Base-by-base conservation (phyloP, 169 alveolate genomes). In the Plasmodium vivax region DNA sequence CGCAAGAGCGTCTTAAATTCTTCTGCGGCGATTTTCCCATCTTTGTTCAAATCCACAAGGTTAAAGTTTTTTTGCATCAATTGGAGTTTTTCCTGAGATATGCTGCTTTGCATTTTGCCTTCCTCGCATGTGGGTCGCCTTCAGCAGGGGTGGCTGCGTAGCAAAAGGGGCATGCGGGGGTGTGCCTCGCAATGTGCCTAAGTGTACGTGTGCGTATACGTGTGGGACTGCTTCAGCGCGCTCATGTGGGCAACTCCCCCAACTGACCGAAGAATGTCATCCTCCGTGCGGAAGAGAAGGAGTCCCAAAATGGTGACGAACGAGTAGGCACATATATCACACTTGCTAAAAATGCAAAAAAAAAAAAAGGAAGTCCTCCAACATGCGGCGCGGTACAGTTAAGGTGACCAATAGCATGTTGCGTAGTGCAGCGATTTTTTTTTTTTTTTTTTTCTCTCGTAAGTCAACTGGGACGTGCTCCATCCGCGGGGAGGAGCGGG, bases 51-150 rank as follows among this genome's bases (percentile, higher is more conserved):
- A 82, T 92, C 95, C 72, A 92, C 56, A 36, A 92, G 47, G 34
- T 82, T 73, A 51, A 92, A 92, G 62, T 92, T 92, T 92, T 82
- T 92, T 43, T 82, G 36, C 19, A 92, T 72, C 80, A 92, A 92
- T 32, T 92, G 34, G 14, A 92, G 47, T 68, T 92, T 92, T 41
- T 92, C 83, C 54, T 82, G 81, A 7, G 95, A 83, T 7, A 92
- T 30, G 38, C 54, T 82, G 30, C 32, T 38, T 32, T 47, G 95
- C 82, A 83, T 84, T 84, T 83, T 83, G 43, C 41, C 82, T 16
- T 14, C 73, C 1, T 68, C 45, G 7, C 56, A 10, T 75, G 38
- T 75, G 62, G 23, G 23, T 51, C 23, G 8, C 62, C 62, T 51
- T 14, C 62, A 51, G 23, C 19, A 51, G 23, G 62, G 62, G 2